Evolutionary conservation across 352 stramenopile species (phyloP).

Genomic region (Pythium sp.): DNA sequence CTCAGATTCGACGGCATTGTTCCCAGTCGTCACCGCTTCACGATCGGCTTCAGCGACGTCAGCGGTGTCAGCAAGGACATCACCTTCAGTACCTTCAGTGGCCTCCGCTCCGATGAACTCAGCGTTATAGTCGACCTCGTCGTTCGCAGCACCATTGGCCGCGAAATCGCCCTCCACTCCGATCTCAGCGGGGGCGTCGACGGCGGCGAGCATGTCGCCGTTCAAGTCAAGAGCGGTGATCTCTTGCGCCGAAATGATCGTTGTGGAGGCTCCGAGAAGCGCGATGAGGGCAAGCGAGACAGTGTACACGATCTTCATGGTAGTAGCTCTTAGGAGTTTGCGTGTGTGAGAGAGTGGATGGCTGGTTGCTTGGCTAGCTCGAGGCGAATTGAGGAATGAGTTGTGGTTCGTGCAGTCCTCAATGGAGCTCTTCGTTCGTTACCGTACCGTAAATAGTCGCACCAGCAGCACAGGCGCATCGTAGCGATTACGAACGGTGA

Average conservation of each 20-base stretch:
- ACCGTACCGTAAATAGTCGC: neutral
- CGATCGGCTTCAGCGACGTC: slow-evolving; percentile 1
- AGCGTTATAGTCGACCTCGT: neutral
- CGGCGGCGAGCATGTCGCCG: neutral
- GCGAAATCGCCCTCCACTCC: neutral
- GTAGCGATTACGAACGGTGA: neutral
- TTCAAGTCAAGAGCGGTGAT: slow-evolving; percentile 1
- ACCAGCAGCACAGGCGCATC: neutral
- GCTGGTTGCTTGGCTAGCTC: neutral
- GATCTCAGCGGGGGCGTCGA: neutral
- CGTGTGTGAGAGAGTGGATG: neutral
- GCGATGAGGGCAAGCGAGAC: slow-evolving; percentile 10
- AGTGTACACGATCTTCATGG: slow-evolving; percentile 10
- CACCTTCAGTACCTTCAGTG: neutral
- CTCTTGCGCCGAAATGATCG: slow-evolving; percentile 2
- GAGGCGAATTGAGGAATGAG: slow-evolving; percentile 1
- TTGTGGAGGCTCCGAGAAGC: slow-evolving; percentile 5
- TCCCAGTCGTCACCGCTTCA: neutral
- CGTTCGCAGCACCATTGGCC: neutral
- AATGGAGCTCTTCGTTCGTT: neutral
- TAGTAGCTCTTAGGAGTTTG: neutral
- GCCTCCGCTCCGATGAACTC: slow-evolving; percentile 1
- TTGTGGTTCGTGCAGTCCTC: neutral
- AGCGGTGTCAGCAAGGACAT: neutral
- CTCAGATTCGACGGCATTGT: neutral